Conservation (phyloP, 768 basidiomycete species). For the Leccinum longicurvipes region DNA sequence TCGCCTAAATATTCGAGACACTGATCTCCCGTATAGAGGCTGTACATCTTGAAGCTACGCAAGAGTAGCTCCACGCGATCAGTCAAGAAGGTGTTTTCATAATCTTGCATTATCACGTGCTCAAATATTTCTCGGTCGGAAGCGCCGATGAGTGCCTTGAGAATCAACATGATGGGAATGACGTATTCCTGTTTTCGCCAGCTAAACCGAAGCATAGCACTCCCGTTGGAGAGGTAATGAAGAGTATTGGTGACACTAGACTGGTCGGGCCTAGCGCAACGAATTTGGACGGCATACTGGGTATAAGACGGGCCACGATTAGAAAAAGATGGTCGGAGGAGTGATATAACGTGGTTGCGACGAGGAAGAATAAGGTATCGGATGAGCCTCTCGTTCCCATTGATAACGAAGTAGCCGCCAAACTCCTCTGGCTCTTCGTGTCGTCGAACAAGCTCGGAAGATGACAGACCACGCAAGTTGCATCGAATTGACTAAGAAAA, state of each 20-base stretch:
- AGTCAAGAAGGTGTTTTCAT: conserved; percentile 94
- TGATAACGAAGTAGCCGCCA: conserved; percentile 97
- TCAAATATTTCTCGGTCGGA: conserved; percentile 97
- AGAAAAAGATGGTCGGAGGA: conserved; percentile 85
- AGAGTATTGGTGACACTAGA: conserved; percentile 91
- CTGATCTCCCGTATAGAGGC: conserved; percentile 81
- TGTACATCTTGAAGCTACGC: conserved; percentile 93
- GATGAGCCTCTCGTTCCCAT: conserved; percentile 98
- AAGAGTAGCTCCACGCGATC: conserved; percentile 94
- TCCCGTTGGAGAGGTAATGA: conserved; percentile 97
- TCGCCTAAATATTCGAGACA: conserved; percentile 94
- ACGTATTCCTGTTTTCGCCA: conserved; percentile 99
- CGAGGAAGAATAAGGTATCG: conserved; percentile 96
- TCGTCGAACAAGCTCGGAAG: conserved; percentile 79
- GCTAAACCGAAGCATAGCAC: conserved; percentile 93
- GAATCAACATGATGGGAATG: conserved; percentile 93
- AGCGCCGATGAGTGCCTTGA: conserved; percentile 88
- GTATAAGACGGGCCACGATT: conserved; percentile 96
- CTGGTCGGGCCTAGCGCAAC: conserved; percentile 91
- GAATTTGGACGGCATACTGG: conserved; percentile 90
- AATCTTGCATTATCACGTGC: conserved; percentile 94
- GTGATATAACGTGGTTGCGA: conserved; percentile 91
- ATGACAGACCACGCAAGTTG: conserved; percentile 82
- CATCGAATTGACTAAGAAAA: conserved; percentile 76
- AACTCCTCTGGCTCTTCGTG: conserved; percentile 99